Evolutionary conservation across 1,139 yeast genomes (phyloP), one percentile per base, ranked within the genome.

Genomic region (Kodamaea fungicola): DNA sequence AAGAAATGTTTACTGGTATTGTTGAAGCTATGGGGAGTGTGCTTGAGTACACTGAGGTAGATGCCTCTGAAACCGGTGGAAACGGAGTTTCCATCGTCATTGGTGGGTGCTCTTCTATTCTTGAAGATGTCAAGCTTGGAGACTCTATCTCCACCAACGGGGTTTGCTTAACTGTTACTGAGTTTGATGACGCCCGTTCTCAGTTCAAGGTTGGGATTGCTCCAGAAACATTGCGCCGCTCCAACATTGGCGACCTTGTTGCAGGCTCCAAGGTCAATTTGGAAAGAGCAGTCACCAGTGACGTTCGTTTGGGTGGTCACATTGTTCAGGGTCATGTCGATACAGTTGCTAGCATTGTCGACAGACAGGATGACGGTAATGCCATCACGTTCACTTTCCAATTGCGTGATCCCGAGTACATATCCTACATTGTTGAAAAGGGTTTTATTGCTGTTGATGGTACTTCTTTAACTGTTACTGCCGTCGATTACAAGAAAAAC

Each of bases 321-420:
- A 80, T 90, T 44, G 98, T 92, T 2, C 98, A 92, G 53, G 99
- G 98, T 9, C 99, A 92, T 64, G 90, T 94, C 25, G 98, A 92
- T 56, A 87, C 97, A 0, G 72, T 83, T 23, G 97, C 96, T 4
- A 62, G 63, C 24, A 84, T 94, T 28, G 73, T 74, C 1, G 58
- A 62, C 2, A 70, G 64, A 25, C 62, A 47, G 6, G 63, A 75
- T 0, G 97, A 90, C 53, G 94, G 85, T 2, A 86, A 89, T 59
- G 84, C 97, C 2, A 67, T 89, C 27, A 70, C 82, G 2, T 83
- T 80, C 55, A 84, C 88, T 2, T 89, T 92, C 61, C 65, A 75
- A 58, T 73, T 90, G 41, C 67, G 86, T 39, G 95, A 89, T 42
- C 45, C 51, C n/a, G 70, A 74, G 37, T 74, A 78, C 42, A 75